Evolutionary conservation across 2,329 filamentous ascomycete genomes (phyloP), one percentile per base, ranked within the genome.

Genomic region (Talaromyces sp.): DNA sequence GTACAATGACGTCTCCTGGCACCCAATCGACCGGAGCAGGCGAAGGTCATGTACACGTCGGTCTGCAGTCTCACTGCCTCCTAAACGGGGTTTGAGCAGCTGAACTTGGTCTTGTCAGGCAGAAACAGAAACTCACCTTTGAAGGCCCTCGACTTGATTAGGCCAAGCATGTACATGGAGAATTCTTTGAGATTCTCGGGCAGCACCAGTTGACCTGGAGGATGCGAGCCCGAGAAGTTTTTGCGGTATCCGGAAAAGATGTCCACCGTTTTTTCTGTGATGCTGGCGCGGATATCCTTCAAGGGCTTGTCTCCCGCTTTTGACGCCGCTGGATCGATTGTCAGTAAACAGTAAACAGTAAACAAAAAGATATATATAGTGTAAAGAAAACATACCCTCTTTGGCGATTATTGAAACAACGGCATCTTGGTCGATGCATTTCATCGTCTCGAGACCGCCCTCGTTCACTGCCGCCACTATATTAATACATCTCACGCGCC

Each of bases 131-230:
- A 31, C 69, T 65, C 69, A 81, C 80, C 85, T 80, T 98, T 98
- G 80, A 98, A 92, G 2, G 94, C 93, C 62, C 95, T 87, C 61
- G 87, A 93, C 76, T 99, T 99, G 73, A 96, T 79, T 65, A 98
- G 80, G 55, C 90, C 89, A 9, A 99, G 87, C 78, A 96, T 91
- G 76, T 95, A 98, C 92, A 99, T 98, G 70, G 90, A 88, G 69
- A 96, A 93, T 73, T 99, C 95, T 74, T 98, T 98, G 33, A 99
- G 84, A 67, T 94, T 91, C 78, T 99, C 95, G 0, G 95, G 95
- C 77, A 99, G 87, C 33, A 99, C 92, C 33, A 99, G 85, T 76
- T 99, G 93, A 5, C 92, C 91, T 1, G 93, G 91, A 8, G 95
- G 94, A 70, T 96, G 91, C 2, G 87, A 85, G 61, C 90, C 90